Evolutionary conservation across 139 green algal species (phyloP), one percentile per base, ranked within the genome.

Genomic region (Chlamydomonas incerta): DNA sequence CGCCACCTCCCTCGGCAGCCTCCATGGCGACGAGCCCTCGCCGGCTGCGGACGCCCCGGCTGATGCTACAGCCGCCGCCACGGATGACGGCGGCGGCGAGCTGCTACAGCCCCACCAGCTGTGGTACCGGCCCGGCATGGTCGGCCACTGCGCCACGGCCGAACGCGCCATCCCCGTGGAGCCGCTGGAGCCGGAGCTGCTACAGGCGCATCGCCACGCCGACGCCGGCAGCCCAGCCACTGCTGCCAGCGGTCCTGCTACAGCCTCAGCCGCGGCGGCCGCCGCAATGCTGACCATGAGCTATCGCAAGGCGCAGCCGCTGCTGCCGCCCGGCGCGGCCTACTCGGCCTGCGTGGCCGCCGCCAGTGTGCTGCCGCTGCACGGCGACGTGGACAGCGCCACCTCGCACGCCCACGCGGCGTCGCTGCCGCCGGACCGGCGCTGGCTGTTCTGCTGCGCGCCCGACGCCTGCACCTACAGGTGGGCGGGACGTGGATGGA

Each of bases 391-490:
- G 47, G 67, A 86, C 34, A 80, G 68, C 1, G 2, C 68, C 68
- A 80, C 52, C 67, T 18, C 6, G 33, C 68, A 86, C 33, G 80
- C 80, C 28, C 66, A 75, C 47, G 79, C 65, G 1, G 6, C 79
- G 20, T 11, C 23, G 10, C n/a, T 75, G 31, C 60, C 65, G 9
- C 58, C 29, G 37, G 50, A 21, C 41, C 62, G 84, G 29, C 74
- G 87, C n/a, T 92, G 87, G 72, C 80, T 92, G 24, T 87, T 89
- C 41, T 87, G 72, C 70, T 70, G 85, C 20, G 85, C 85, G 24
- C 87, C 89, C 34, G 91, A 93, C 70, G 91, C 91, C 23, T 90
- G 85, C 68, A 94, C 89, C 60, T 90, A 92, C 66, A 57, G 65
- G 65, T 70, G 17, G 28, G 21, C 2, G 34, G 55, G 17, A 18